Conservation (phyloP, 495 filamentous ascomycete genomes). For the Aspergillus haitiensis region DNA sequence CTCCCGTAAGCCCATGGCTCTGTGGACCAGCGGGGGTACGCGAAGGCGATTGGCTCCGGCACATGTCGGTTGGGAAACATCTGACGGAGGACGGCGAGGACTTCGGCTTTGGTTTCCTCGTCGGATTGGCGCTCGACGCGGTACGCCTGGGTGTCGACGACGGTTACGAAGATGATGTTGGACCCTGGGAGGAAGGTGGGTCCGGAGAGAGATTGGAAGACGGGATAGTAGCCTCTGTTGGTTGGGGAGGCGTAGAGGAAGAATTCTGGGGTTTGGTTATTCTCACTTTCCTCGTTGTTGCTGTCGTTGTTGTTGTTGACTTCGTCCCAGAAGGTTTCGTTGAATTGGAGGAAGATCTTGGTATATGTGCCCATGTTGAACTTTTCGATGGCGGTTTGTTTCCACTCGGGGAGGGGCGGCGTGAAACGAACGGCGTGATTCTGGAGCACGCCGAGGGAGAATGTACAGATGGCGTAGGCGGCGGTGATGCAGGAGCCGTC, state of each 20-base stretch:
- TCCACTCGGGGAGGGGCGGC: constrained; percentile 66
- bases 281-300: too few species aligned
- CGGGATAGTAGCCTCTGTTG: constrained; percentile 65
- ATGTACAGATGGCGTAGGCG: constrained; percentile 57
- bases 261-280: constrained; percentile 47
- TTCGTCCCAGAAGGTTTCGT: constrained; percentile 67
- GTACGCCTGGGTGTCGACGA: constrained; percentile 60
- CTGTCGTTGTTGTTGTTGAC: constrained; percentile 30
- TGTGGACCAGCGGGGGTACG: constrained; percentile 68
- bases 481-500: constrained; percentile 63
- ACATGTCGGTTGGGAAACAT: constrained; percentile 65
- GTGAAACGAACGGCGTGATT: constrained; percentile 60
- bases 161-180: constrained; percentile 71
- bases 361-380: constrained; percentile 78
- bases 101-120: constrained; percentile 58
- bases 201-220: constrained; percentile 66
- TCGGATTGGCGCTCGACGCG: constrained; percentile 64
- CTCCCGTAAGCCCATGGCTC: constrained; percentile 67
- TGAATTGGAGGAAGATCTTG: constrained; percentile 76
- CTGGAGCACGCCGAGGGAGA: constrained; percentile 70
- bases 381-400: constrained; percentile 61
- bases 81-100: constrained; percentile 58
- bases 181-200: constrained; percentile 62
- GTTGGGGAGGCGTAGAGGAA: constrained; percentile 68
- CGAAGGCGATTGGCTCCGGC: constrained; percentile 67